Evolutionary conservation across 2,329 filamentous ascomycete species (phyloP).

Genomic region (Pestalotiopsis sp.): DNA sequence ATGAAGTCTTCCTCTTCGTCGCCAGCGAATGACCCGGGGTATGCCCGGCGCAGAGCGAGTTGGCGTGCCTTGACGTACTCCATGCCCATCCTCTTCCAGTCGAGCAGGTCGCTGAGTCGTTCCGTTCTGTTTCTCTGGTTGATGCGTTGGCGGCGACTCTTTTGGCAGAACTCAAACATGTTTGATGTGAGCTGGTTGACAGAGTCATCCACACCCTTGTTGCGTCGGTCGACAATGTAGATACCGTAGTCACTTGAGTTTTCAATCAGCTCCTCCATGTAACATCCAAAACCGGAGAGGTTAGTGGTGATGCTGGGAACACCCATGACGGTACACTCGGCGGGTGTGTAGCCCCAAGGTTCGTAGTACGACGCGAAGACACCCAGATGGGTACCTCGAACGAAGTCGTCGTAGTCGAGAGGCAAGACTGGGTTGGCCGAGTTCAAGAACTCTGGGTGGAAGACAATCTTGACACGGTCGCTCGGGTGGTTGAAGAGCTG

Average conservation of each 20-base stretch:
- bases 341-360: constrained; percentile 98
- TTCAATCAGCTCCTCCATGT: constrained; percentile 99
- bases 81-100: constrained; percentile 99
- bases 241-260: constrained; percentile 98
- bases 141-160: constrained; percentile 95
- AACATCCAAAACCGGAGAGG: constrained; percentile 95
- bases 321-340: constrained; percentile 98
- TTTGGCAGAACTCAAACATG: constrained; percentile 93
- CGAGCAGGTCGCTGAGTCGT: constrained; percentile 88
- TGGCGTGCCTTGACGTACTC: constrained; percentile 98
- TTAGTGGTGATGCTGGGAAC: constrained; percentile 98
- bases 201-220: constrained; percentile 95
- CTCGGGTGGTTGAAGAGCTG: constrained; percentile 95
- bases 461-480: constrained; percentile 95
- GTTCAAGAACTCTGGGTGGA: constrained; percentile 97
- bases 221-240: constrained; percentile 95
- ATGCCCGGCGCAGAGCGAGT: constrained; percentile 86
- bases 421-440: constrained; percentile 93
- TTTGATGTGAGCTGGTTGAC: constrained; percentile 90
- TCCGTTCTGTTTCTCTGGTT: constrained; percentile 98
- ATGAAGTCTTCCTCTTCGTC: constrained; percentile 90
- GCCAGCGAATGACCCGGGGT: constrained; percentile 81
- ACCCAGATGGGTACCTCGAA: constrained; percentile 92
- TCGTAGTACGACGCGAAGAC: constrained; percentile 99
- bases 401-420: constrained; percentile 97